Evolutionary conservation across 2,329 filamentous ascomycete genomes (phyloP).

Genomic region (Pseudogymnoascus sp.): DNA sequence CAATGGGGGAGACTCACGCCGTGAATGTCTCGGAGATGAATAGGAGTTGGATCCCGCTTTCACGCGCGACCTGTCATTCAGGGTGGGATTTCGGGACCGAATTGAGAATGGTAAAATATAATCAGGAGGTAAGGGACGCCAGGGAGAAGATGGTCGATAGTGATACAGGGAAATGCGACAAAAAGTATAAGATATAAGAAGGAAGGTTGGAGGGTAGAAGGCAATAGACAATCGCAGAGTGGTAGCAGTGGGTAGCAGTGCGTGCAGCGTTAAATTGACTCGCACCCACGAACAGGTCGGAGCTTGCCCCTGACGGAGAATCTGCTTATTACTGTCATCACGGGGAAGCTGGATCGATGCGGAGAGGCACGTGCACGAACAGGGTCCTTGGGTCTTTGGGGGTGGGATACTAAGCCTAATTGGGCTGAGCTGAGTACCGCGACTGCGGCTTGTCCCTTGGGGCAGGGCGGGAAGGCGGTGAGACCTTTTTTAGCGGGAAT

Average conservation of each 20-base stretch:
- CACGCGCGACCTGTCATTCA: not conserved
- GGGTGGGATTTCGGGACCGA: not conserved
- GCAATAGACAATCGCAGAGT: too few species aligned
- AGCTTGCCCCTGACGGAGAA: constrained; percentile 5
- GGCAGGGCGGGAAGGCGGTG: not conserved
- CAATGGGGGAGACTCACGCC: not conserved
- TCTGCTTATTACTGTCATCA: constrained; percentile 4
- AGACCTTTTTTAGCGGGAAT: not conserved
- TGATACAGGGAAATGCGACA: not conserved
- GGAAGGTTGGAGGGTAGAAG: not conserved
- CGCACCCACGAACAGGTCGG: not conserved
- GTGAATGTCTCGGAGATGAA: constrained; percentile 6
- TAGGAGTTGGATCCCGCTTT: constrained; percentile 1
- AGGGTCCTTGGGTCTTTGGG: not conserved
- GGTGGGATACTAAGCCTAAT: not conserved
- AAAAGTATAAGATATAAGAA: not conserved
- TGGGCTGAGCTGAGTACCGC: not conserved
- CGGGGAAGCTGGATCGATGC: constrained; percentile 3
- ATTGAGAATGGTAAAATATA: constrained; percentile 3
- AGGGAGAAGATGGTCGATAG: not conserved
- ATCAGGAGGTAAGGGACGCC: not conserved
- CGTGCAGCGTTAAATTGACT: not conserved
- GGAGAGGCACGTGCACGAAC: not conserved
- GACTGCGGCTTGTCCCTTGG: constrained; percentile 2
- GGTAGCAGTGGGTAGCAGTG: too few species aligned